Base-by-base conservation (phyloP, 2,329 filamentous ascomycete genomes). In the Sarocladiaceae sp. region DNA sequence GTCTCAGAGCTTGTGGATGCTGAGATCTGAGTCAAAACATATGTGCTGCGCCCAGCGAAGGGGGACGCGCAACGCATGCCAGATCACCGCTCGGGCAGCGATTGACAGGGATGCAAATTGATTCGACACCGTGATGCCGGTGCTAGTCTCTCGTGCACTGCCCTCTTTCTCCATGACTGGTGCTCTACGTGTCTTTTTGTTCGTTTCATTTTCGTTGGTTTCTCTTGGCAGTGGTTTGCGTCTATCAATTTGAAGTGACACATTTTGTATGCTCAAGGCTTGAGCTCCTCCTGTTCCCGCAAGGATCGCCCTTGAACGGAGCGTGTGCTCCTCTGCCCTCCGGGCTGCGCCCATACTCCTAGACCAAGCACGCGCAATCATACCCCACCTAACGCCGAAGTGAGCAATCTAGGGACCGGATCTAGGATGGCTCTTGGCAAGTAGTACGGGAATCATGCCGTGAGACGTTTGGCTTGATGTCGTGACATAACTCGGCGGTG, bases 1-100 rank as follows among this genome's bases (percentile, higher is more conserved):
- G 28, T 48, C 44, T 48, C 44, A 31, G 26, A 29, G 12, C 12
- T n/a, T 4, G 23, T 46, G 40, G 25, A 26, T 48, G 10, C 7
- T 22, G 18, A 26, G 40, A 44, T 44, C 40, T 44, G 40, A 44
- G 40, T 26, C 40, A 44, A n/a, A 28, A n/a, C 40, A 44, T 22
- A n/a, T 10, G 37, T 23, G 20, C 22, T 44, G 40, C 40, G 23
- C 40, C 22, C n/a, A 26, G 22, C 3, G n/a, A 37, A 8, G 6
- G 15, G 40, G 22, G 22, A 26, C 40, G 40, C 40, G 22, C 40
- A 44, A 26, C 6, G 40, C 23, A 40, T 20, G 40, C 40, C 40
- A 44, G 40, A 44, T 44, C 40, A 44, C 28, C 40, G 20, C 8
- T 44, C 17, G 23, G 20, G 4, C 18, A 6, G 4, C 15, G 15